Base-by-base conservation (phyloP, 495 filamentous ascomycete species). In the Daldinia vernicosa region DNA sequence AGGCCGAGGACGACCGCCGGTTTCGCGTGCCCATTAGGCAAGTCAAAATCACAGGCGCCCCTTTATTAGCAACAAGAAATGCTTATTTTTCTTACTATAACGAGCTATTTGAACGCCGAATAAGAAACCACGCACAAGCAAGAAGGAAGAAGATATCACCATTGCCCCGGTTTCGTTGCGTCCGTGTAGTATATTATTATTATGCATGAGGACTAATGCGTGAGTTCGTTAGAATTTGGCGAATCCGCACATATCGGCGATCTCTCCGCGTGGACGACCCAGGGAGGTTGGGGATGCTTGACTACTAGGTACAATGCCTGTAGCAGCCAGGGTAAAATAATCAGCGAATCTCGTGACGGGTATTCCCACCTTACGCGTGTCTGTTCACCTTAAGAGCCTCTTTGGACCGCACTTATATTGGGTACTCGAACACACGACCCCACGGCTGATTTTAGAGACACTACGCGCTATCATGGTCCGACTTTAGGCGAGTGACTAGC, bases 321-420 rank as follows among this genome's bases (percentile, higher is more conserved):
- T 65, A 66, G 45, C 57, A 45, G 30, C 66, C 62, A 65, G 70
- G 66, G 65, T 69, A 66, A 58, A 58, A 66, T 66, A 40, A 55
- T 59, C 66, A 58, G 57, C 70, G 61, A 69, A 69, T 69, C 70
- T 62, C 32, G 60, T 67, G 54, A 63, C 70, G 50, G 45, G 60
- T 59, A 63, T 43, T 32, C 51, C 66, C 57, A 65, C 66, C 70
- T 54, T 62, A 30, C 59, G n/a, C 61, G 30, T 65, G 61, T 54
- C 52, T 24, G 66, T 35, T 73, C 70, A 73, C 70, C 70, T 73
- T 69, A 66, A 73, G 70, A 73, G 70, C 70, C 70, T 73, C 70
- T 61, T 61, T 73, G 40, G 43, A 58, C 66, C 26, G 53, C 61
- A 22, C 60, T 62, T 52, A 52, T 61, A 61, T 60, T 72, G 43